Conservation (phyloP, 768 basidiomycete genomes). For the Piloderma croceum region DNA sequence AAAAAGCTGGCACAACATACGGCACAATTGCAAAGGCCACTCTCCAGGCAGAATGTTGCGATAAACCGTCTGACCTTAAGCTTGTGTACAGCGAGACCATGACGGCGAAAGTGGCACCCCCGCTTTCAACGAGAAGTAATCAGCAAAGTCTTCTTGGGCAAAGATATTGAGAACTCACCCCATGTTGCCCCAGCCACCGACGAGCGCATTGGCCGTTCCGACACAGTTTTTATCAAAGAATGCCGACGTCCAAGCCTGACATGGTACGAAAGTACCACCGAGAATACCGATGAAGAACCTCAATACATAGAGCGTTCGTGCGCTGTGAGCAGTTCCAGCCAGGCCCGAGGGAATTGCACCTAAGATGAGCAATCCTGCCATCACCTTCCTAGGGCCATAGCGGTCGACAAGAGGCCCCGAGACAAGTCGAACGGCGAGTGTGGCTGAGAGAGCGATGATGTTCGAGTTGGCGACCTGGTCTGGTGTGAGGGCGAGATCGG, state of each 20-base stretch:
- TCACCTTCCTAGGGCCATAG: constrained; percentile 49
- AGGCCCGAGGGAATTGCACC: constrained; percentile 57
- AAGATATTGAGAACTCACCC: constrained; percentile 20
- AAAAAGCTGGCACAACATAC: constrained; percentile 11
- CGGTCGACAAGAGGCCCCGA: constrained; percentile 48
- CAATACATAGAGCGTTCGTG: constrained; percentile 35
- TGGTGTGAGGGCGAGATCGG: constrained; percentile 44
- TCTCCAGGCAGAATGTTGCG: constrained; percentile 45
- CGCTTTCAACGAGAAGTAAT: constrained; percentile 14
- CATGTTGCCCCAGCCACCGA: constrained; percentile 51
- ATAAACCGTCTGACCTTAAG: constrained; percentile 31
- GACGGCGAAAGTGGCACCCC: constrained; percentile 50
- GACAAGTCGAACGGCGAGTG: constrained; percentile 41
- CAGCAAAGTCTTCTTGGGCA: not conserved
- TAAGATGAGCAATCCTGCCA: constrained; percentile 47
- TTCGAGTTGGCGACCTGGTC: constrained; percentile 49
- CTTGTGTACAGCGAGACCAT: constrained; percentile 49
- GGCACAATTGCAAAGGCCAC: constrained; percentile 53
- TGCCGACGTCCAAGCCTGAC: constrained; percentile 54
- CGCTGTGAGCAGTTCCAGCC: constrained; percentile 43
- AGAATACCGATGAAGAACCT: constrained; percentile 59
- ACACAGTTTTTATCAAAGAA: constrained; percentile 50
- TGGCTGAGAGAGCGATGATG: constrained; percentile 41
- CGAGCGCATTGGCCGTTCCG: constrained; percentile 46
- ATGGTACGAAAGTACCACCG: constrained; percentile 57